Conservation (phyloP, 192 early-diverging fungal species). For the Irineochytrium annulatum region DNA sequence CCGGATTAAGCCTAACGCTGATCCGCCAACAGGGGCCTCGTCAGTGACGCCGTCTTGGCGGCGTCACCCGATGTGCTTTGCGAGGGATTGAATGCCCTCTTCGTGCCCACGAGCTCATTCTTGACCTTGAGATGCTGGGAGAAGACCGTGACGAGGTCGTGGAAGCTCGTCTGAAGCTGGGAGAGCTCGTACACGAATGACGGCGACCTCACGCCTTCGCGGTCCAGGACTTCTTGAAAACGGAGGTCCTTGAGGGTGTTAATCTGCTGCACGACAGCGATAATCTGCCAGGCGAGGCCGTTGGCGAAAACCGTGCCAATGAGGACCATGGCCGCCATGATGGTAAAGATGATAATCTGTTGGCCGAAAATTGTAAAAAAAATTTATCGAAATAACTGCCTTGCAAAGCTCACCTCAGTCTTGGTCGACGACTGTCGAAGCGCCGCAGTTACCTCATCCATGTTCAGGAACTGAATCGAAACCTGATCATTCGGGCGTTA, state of each 20-base stretch:
- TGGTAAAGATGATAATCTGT: slow-evolving; percentile 15
- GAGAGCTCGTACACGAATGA: slow-evolving; percentile 18
- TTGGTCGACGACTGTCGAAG: not conserved
- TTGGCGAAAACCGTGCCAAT: slow-evolving; percentile 4
- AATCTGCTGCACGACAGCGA: slow-evolving; percentile 8
- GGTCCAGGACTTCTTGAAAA: slow-evolving; percentile 11
- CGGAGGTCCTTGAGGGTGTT: slow-evolving; percentile 12
- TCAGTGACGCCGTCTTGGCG: too few relatives aligned
- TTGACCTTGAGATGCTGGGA: not conserved
- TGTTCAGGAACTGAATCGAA: not conserved
- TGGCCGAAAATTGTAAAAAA: too few relatives aligned
- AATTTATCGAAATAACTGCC: too few relatives aligned
- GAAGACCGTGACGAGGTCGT: slow-evolving; percentile 7
- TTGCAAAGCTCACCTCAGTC: slow-evolving; percentile 3
- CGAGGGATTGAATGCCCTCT: too few relatives aligned
- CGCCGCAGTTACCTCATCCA: not conserved
- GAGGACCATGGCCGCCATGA: slow-evolving; percentile 6
- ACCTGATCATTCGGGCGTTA: too few relatives aligned
- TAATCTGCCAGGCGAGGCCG: slow-evolving; percentile 4
- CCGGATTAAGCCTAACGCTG: too few relatives aligned
- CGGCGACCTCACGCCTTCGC: slow-evolving; percentile 7
- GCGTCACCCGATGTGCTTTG: too few relatives aligned
- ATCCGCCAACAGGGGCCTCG: too few relatives aligned
- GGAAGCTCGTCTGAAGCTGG: slow-evolving; percentile 10
- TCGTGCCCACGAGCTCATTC: too few relatives aligned